phyloP scores from a whole-genome alignment of 768 basidiomycete species.

The Tulasnella sp. region DNA sequence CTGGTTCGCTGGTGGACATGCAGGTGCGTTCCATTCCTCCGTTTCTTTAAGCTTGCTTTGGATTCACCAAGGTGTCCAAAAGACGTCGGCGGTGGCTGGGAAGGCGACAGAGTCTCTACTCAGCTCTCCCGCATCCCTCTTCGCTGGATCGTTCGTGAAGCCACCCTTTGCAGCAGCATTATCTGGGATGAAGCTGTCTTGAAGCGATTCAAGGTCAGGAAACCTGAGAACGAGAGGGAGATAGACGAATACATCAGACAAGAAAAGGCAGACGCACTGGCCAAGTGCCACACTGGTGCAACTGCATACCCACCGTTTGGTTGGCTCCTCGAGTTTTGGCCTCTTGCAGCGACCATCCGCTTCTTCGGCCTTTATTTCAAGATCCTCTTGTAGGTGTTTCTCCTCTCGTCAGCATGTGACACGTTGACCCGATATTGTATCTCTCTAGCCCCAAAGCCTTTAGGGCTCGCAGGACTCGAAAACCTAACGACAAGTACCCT shows the following conservation, averaged over 20 bases:
- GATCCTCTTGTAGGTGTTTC: not conserved
- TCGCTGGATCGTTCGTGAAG: conserved; percentile 29
- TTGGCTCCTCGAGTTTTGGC: conserved; percentile 27
- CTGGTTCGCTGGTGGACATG: conserved; percentile 28
- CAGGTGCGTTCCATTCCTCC: not conserved
- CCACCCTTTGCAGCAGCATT: not conserved
- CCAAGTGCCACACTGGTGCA: conserved; percentile 10
- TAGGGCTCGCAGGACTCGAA: not conserved
- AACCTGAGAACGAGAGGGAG: conserved; percentile 8
- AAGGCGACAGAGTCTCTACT: not conserved
- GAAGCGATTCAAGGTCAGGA: conserved; percentile 23
- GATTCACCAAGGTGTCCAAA: not conserved
- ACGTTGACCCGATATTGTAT: not conserved
- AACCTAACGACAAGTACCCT: not conserved
- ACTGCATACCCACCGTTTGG: not conserved
- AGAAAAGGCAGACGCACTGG: conserved; percentile 21
- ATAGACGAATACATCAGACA: conserved; percentile 3
- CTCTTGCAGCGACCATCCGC: not conserved
- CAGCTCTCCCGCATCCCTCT: conserved; percentile 30
- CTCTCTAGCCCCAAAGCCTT: not conserved
- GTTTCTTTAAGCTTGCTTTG: too few relatives aligned
- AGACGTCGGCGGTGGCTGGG: conserved; percentile 29
- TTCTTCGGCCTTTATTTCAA: not conserved
- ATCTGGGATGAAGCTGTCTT: not conserved
- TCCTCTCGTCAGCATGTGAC: not conserved